Conservation (phyloP, 805 yeast genomes). For the Kodamaea fukazawae region DNA sequence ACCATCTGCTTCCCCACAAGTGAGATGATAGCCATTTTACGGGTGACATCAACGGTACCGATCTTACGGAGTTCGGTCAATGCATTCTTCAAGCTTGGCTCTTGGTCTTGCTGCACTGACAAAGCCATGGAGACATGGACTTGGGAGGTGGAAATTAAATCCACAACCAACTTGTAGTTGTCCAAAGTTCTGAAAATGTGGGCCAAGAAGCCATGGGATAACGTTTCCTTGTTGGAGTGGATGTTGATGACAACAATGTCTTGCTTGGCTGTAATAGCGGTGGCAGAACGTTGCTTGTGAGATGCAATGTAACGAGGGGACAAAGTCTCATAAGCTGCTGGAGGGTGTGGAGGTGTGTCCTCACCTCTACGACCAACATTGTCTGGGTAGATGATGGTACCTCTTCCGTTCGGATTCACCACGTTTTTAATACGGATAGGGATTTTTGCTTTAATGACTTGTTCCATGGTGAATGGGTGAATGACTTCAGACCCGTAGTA, state of each 20-base stretch:
- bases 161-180: conserved; percentile 82
- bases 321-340: conserved; percentile 62
- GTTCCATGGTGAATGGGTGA: conserved; percentile 99
- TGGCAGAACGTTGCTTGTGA: conserved; percentile 65
- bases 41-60: conserved; percentile 87
- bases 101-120: conserved; percentile 68
- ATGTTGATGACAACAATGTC: conserved; percentile 89
- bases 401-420: conserved; percentile 87
- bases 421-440: conserved; percentile 97
- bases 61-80: conserved; percentile 71
- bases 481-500: conserved; percentile 97
- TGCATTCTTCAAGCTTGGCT: conserved; percentile 63
- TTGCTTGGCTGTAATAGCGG: conserved; percentile 94
- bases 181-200: conserved; percentile 84
- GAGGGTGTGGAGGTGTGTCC: conserved; percentile 93
- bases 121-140: conserved; percentile 98
- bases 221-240: conserved; percentile 88
- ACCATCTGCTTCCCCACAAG: conserved; percentile 97
- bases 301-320: conserved; percentile 33
- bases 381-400: conserved; percentile 93
- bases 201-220: conserved; percentile 94
- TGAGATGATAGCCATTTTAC: conserved; percentile 86
- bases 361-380: conserved; percentile 83
- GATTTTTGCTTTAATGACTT: conserved; percentile 91
- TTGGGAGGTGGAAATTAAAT: conserved; percentile 93